Conservation (phyloP, 441 rosid genomes). For the Raphanus hybrid region DNA sequence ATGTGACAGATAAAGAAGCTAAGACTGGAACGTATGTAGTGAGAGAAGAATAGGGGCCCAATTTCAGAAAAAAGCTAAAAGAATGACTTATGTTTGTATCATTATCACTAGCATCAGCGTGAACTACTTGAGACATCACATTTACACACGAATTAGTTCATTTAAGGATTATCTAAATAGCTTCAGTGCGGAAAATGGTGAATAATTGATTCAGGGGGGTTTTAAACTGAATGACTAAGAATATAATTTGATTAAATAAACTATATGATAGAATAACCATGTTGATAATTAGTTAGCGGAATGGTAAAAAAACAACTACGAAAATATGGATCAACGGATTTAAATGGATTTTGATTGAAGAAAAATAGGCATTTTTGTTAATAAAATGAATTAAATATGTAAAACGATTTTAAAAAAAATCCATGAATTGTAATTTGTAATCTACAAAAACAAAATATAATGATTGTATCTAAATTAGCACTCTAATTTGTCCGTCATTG, state of each 20-base stretch:
- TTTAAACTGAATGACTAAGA: neutral
- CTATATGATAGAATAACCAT: neutral
- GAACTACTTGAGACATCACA: slow-evolving; percentile 28
- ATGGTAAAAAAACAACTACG: no score
- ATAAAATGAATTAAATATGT: no score
- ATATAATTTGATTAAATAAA: neutral
- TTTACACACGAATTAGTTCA: slow-evolving; percentile 34
- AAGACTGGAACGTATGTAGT: slow-evolving; percentile 25
- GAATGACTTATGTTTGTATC: slow-evolving; percentile 31
- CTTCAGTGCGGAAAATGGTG: neutral
- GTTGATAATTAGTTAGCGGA: no score
- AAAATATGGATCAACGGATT: no score
- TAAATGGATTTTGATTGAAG: no score
- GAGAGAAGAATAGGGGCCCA: slow-evolving; percentile 12
- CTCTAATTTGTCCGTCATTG: no score
- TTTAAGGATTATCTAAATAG: neutral
- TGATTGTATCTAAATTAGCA: no score
- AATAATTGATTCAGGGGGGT: neutral
- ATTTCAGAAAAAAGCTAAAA: slow-evolving; percentile 25
- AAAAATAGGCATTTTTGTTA: no score
- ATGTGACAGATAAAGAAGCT: slow-evolving; percentile 35
- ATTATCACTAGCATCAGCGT: slow-evolving; percentile 36
- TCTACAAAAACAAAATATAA: no score
- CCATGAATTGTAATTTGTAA: no score
- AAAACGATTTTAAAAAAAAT: no score